A percentile compares a stretch with the other conserved stretches of the same genome.
Evolutionary conservation across 768 basidiomycete species (phyloP).

Genomic region (Trametes cubensis): DNA sequence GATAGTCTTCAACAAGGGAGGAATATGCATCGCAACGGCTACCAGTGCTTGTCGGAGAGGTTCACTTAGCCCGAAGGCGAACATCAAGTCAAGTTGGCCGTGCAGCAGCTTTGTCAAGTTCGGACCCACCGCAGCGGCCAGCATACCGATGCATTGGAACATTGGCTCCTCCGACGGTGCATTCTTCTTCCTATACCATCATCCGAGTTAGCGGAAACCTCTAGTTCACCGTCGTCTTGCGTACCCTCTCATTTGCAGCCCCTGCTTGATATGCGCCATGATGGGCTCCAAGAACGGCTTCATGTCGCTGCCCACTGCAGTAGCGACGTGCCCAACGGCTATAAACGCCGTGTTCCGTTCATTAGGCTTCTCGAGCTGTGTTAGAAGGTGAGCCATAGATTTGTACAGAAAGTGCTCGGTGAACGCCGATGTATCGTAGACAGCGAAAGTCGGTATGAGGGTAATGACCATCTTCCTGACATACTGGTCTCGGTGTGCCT

Average conservation of each 20-base stretch:
- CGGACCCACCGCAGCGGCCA: constrained; percentile 92
- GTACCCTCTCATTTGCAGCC: constrained; percentile 86
- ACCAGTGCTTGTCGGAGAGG: constrained; percentile 82
- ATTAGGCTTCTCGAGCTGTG: constrained; percentile 83
- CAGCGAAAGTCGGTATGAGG: constrained; percentile 91
- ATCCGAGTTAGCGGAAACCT: neutral
- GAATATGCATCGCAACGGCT: constrained; percentile 84
- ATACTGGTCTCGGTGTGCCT: constrained; percentile 80
- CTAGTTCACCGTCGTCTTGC: constrained; percentile 25
- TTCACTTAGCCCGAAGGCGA: constrained; percentile 90
- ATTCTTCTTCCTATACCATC: constrained; percentile 68
- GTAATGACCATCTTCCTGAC: constrained; percentile 95
- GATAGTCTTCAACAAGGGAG: constrained; percentile 89
- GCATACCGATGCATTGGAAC: constrained; percentile 97
- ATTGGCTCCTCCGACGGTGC: constrained; percentile 93
- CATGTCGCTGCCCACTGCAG: constrained; percentile 91
- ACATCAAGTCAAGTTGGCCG: constrained; percentile 96
- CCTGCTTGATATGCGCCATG: constrained; percentile 85
- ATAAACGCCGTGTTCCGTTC: constrained; percentile 93
- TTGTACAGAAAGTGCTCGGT: constrained; percentile 89
- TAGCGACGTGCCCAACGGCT: constrained; percentile 94
- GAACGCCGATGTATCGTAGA: constrained; percentile 93
- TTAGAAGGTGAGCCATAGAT: constrained; percentile 89
- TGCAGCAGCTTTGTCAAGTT: constrained; percentile 94
- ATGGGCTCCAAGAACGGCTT: constrained; percentile 92